phyloP scores from a whole-genome alignment of 495 filamentous ascomycete species.

The Daldinia caldariorum region DNA sequence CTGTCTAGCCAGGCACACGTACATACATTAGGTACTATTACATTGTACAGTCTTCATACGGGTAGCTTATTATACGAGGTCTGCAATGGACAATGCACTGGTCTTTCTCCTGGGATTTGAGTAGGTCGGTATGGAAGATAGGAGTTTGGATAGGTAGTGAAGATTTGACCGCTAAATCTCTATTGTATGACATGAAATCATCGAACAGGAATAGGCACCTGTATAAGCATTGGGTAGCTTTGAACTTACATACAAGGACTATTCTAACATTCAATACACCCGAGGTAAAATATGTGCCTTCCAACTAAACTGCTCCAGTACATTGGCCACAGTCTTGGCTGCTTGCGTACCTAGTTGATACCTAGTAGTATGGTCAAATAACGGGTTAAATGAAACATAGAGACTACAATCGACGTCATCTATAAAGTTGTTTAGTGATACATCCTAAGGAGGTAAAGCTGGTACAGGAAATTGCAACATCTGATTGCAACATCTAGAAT shows the following conservation, averaged over 20 bases:
- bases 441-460: conserved; percentile 24
- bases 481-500: conserved; percentile 30
- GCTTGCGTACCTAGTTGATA: not conserved
- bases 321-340: no score
- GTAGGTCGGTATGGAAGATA: not conserved
- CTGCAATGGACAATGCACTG: not conserved
- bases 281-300: no score
- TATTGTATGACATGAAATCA: not conserved
- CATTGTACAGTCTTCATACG: not conserved
- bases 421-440: conserved; percentile 1
- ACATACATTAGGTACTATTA: not conserved
- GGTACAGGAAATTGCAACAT: conserved; percentile 10
- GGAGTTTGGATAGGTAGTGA: not conserved
- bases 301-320: no score
- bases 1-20: conserved; percentile 3
- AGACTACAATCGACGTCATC: conserved; percentile 20
- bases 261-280: no score
- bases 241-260: not conserved
- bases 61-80: not conserved
- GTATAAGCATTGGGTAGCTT: not conserved
- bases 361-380: not conserved
- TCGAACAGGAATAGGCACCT: not conserved
- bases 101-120: not conserved
- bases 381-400: conserved; percentile 21
- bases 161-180: not conserved